Evolutionary conservation across 495 filamentous ascomycete genomes (phyloP).

Genomic region (Podospora pseudoanserina): DNA sequence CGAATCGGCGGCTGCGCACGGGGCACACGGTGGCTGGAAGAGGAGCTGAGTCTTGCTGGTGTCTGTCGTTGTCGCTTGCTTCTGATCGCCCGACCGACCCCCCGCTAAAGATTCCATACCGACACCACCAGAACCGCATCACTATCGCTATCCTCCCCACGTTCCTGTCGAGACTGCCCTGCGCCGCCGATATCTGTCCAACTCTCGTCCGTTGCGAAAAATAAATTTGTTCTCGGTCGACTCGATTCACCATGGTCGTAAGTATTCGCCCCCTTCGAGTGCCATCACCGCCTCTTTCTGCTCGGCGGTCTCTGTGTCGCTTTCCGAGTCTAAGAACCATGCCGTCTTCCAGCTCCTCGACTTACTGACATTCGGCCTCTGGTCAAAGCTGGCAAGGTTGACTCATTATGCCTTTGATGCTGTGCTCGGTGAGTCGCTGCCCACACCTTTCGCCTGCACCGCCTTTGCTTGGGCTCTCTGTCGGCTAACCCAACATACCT

Average conservation of each 20-base stretch:
- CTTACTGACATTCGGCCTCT: conserved; percentile 58
- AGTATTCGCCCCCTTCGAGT: conserved; percentile 1
- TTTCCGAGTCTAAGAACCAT: conserved; percentile 33
- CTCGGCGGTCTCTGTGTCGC: conserved; percentile 15
- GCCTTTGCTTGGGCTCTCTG: conserved; percentile 6
- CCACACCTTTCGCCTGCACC: background rate
- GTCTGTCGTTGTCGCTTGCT: background rate
- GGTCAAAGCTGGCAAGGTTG: conserved; percentile 80
- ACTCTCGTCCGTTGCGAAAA: background rate
- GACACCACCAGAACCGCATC: background rate
- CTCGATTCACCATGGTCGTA: conserved; percentile 4
- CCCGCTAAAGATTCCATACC: background rate
- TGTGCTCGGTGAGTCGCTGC: conserved; percentile 66
- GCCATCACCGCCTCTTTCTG: background rate
- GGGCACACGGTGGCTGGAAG: background rate
- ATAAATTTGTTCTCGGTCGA: no score
- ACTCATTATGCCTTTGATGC: conserved; percentile 97
- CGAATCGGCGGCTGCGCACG: background rate
- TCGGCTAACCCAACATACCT: conserved; percentile 26
- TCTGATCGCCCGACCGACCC: background rate
- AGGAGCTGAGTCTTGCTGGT: background rate
- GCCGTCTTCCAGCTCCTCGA: conserved; percentile 50
- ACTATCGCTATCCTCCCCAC: background rate
- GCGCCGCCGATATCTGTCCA: background rate
- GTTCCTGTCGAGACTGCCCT: background rate